phyloP scores from a whole-genome alignment of 805 yeast species.

The Schwanniomyces yamadae region DNA sequence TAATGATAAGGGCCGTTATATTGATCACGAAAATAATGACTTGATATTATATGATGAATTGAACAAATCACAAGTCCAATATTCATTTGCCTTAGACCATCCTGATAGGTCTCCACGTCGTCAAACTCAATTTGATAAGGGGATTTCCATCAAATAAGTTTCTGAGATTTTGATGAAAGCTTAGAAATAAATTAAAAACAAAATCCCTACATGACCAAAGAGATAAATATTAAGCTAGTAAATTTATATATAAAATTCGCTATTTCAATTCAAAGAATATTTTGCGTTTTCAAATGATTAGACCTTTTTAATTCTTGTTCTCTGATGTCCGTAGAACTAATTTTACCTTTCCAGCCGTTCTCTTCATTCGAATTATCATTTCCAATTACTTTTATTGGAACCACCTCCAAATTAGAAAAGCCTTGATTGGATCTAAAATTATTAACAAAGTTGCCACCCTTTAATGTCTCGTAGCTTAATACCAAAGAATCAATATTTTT shows the following conservation, averaged over 20 bases:
- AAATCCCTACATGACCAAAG: too few species aligned
- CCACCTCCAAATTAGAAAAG: slow-evolving; percentile 44
- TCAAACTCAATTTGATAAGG: slow-evolving; percentile 37
- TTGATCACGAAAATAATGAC: slow-evolving; percentile 52
- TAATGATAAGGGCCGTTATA: slow-evolving; percentile 41
- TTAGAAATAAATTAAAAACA: too few species aligned
- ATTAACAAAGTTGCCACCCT: slow-evolving; percentile 77
- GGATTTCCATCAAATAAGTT: slow-evolving; percentile 38
- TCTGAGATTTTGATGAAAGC: too few species aligned
- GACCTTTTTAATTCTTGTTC: slow-evolving; percentile 18
- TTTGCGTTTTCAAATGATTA: not conserved
- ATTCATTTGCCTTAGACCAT: slow-evolving; percentile 77
- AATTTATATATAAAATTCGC: not conserved
- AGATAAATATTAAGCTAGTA: too few species aligned
- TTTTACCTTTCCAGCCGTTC: slow-evolving; percentile 60
- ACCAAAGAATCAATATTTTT: slow-evolving; percentile 75
- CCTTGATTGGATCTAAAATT: slow-evolving; percentile 56
- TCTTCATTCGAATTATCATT: slow-evolving; percentile 41
- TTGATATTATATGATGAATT: slow-evolving; percentile 56
- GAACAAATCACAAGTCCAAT: slow-evolving; percentile 36
- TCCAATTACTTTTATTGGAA: slow-evolving; percentile 57
- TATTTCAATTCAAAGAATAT: not conserved
- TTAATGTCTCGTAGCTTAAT: slow-evolving; percentile 73
- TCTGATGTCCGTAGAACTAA: slow-evolving; percentile 84
- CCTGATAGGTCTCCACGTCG: slow-evolving; percentile 70